Evolutionary conservation across 2,329 filamentous ascomycete genomes (phyloP).

Genomic region (Nemania abortiva): DNA sequence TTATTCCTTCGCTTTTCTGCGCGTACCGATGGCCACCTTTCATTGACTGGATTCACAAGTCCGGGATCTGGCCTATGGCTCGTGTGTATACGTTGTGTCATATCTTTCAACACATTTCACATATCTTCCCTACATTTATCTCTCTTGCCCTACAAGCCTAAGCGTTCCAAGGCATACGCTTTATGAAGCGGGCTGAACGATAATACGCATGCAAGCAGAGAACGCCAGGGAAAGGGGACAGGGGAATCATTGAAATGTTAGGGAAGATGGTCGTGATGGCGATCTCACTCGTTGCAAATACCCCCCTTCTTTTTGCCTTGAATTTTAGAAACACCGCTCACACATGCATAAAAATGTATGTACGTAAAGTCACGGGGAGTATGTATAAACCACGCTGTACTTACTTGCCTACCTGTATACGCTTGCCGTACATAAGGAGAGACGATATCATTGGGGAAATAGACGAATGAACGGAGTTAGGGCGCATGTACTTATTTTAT

Average conservation of each 20-base stretch:
- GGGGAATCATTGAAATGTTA: neutral
- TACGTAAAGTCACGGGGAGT: neutral
- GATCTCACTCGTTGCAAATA: conserved; percentile 10
- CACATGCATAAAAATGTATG: conserved; percentile 11
- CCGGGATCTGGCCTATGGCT: neutral
- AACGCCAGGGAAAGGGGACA: neutral
- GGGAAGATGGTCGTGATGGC: neutral
- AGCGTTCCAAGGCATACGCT: neutral
- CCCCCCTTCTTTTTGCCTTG: neutral
- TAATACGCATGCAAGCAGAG: neutral
- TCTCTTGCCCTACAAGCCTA: neutral
- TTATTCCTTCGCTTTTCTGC: neutral
- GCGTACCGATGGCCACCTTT: neutral
- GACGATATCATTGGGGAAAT: neutral
- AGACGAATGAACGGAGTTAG: neutral
- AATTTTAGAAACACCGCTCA: neutral
- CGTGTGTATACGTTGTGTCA: neutral
- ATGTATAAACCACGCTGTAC: neutral
- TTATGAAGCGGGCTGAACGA: neutral
- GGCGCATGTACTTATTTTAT: neutral
- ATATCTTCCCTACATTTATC: neutral
- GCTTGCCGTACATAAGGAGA: neutral
- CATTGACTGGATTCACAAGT: neutral
- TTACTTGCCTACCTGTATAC: conserved; percentile 2
- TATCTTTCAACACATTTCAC: neutral